Percentiles rank a stretch among this genome's conserved stretches.
Conservation (phyloP, 2,329 filamentous ascomycete genomes). For the Monilinia polystroma region DNA sequence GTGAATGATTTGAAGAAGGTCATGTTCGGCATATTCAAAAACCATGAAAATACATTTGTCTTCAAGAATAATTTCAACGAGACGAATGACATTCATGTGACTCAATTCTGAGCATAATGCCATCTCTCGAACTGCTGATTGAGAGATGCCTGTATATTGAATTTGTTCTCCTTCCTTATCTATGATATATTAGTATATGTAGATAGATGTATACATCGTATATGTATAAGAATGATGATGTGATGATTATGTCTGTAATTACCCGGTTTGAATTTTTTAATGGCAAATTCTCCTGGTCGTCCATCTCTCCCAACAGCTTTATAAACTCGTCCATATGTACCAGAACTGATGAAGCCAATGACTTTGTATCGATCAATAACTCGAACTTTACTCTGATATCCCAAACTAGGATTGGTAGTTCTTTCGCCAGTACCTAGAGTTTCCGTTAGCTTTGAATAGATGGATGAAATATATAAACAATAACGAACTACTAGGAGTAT, state of each 20-base stretch:
- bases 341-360: conserved; percentile 96
- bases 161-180: conserved; percentile 96
- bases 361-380: conserved; percentile 94
- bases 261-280: conserved; percentile 75
- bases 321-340: conserved; percentile 97
- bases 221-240: not conserved
- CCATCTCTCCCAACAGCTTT: conserved; percentile 80
- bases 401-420: conserved; percentile 45
- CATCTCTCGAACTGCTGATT: conserved; percentile 97
- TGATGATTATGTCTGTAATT: conserved; percentile 6
- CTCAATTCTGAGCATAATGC: conserved; percentile 88
- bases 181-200: conserved; percentile 17
- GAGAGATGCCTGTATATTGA: conserved; percentile 95
- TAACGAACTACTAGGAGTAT: conserved; percentile 38
- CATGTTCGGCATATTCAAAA: conserved; percentile 97
- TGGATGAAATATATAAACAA: conserved; percentile 40
- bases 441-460: conserved; percentile 29
- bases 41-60: conserved; percentile 99
- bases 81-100: conserved; percentile 84
- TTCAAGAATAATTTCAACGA: conserved; percentile 94
- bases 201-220: too few relatives aligned
- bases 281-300: conserved; percentile 82
- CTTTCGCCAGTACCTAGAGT: conserved; percentile 54
- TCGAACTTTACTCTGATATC: conserved; percentile 75
- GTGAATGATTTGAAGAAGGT: conserved; percentile 95